Base-by-base conservation (phyloP, 179 eudicot genomes). In the Beta lomatogona region DNA sequence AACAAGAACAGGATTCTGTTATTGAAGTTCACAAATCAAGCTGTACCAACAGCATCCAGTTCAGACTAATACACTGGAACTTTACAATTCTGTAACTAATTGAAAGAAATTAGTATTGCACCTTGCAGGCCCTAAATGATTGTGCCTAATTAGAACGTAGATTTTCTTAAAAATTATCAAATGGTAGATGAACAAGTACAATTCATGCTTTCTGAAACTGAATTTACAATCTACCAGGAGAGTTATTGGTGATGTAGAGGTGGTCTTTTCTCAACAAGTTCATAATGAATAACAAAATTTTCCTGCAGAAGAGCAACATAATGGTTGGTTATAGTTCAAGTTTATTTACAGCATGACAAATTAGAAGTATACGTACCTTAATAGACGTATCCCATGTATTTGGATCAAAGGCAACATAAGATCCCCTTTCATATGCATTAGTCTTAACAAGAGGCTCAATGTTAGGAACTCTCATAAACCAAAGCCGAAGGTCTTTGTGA, bases 321-420 rank as follows among this genome's bases (percentile, higher is more conserved):
- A 53, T 53, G 55, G 19, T 6, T 48, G 71, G 71, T 54, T 10
- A 57, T 16, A 36, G 57, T 25, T 72, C 76, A n/a, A 73, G 71
- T 50, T 55, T 59, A 54, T 66, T 13, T 9, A 25, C 0, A 59
- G 22, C 11, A 46, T 18, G 58, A 50, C 36, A 18, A 73, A 66
- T 18, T 45, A 5, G n/a, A 68, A 45, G 41, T 53, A 45, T 44
- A 66, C 36, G 60, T 77, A 94, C 98, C 97, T 92, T 93, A 64
- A 90, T 82, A 59, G 91, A 77, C 68, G 91, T 90, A 76, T 94
- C 97, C 97, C 97, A 94, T 22, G 89, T 76, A 80, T 86, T 91
- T 18, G 98, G 98, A 78, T 94, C 97, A 82, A 93, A 94, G 65
- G 92, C 88, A 63, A 89, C 78, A 83, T 86, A 94, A 73, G 95